phyloP scores from a whole-genome alignment of 2,329 filamentous ascomycete species.

The Diaporthe sp. region DNA sequence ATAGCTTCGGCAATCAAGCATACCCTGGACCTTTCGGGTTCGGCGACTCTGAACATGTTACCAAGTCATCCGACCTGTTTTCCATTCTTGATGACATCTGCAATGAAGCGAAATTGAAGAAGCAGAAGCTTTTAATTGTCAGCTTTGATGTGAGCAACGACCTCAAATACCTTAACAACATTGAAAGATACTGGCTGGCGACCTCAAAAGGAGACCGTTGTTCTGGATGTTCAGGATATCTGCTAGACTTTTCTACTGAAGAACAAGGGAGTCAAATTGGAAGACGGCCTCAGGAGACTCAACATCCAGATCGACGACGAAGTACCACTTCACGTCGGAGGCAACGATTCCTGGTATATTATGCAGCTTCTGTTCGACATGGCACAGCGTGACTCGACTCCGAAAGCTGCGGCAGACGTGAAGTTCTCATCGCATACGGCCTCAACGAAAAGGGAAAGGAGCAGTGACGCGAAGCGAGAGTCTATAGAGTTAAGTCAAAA shows the following conservation, averaged over 20 bases:
- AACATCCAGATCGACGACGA: background rate
- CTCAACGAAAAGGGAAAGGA: no score
- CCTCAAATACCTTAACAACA: background rate
- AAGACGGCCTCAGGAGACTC: background rate
- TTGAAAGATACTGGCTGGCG: background rate
- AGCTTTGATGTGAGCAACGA: background rate
- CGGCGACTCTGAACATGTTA: background rate
- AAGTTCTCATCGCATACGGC: no score
- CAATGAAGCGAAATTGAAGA: background rate
- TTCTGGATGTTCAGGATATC: background rate
- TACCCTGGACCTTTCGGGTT: background rate
- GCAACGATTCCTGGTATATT: background rate
- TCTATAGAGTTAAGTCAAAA: no score
- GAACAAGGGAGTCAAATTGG: background rate
- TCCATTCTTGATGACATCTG: background rate
- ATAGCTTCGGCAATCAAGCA: background rate
- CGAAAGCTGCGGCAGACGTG: no score
- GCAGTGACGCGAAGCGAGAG: no score
- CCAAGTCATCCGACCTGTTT: background rate
- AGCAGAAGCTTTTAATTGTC: background rate
- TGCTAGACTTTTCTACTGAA: background rate
- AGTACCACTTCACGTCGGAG: background rate
- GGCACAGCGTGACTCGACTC: background rate
- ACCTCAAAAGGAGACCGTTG: background rate
- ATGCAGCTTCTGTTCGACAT: background rate